Evolutionary conservation across 2,329 filamentous ascomycete genomes (phyloP).

Genomic region (Aureobasidium zeae): DNA sequence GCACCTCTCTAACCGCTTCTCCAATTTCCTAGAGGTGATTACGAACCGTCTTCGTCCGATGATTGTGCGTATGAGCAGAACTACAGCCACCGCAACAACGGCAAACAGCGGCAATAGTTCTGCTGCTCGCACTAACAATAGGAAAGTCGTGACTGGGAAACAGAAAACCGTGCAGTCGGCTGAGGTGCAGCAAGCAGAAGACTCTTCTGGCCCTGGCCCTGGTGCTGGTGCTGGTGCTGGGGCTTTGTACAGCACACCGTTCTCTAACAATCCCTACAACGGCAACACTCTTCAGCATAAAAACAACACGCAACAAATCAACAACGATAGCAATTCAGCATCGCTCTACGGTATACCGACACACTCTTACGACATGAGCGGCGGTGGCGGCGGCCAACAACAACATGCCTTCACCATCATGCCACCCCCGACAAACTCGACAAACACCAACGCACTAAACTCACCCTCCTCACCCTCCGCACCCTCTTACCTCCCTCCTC

Average conservation of each 20-base stretch:
- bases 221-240: neutral
- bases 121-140: neutral
- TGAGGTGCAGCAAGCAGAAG: too few relatives aligned
- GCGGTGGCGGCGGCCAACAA: too few relatives aligned
- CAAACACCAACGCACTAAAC: too few relatives aligned
- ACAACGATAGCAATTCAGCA: conserved; percentile 19
- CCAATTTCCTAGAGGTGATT: conserved; percentile 69
- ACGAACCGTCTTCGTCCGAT: conserved; percentile 64
- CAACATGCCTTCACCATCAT: conserved; percentile 35
- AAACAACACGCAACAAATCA: conserved; percentile 19
- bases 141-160: too few relatives aligned
- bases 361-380: conserved; percentile 39
- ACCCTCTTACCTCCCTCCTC: neutral
- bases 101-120: neutral
- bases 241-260: neutral
- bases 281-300: neutral
- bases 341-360: conserved; percentile 37
- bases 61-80: conserved; percentile 50
- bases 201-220: neutral
- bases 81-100: conserved; percentile 34
- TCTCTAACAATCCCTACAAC: neutral
- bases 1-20: conserved; percentile 74
- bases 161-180: too few relatives aligned
- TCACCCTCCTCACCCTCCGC: too few relatives aligned
- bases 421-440: conserved; percentile 38